Evolutionary conservation across 164 flowering plant species (phyloP).

Genomic region (Brasenia schreberi): DNA sequence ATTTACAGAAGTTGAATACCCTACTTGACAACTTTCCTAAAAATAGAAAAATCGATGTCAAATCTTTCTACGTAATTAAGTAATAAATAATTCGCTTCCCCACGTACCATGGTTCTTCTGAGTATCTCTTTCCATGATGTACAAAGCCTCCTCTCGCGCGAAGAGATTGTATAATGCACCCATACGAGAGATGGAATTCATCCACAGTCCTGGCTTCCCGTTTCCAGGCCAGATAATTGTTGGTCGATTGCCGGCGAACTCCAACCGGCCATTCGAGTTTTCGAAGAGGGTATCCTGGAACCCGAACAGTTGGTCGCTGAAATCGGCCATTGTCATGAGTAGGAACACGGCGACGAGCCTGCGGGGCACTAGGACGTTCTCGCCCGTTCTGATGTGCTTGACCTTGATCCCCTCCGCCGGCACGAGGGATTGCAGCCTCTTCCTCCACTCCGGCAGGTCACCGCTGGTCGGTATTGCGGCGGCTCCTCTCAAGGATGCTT

Average conservation of each 20-base stretch:
- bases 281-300: constrained; percentile 79
- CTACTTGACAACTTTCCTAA: too few relatives aligned
- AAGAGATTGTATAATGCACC: constrained; percentile 57
- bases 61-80: too few relatives aligned
- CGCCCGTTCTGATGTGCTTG: constrained; percentile 81
- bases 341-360: constrained; percentile 59
- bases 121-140: constrained; percentile 19
- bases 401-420: constrained; percentile 51
- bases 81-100: too few relatives aligned
- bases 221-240: constrained; percentile 75
- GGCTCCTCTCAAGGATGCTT: constrained; percentile 27
- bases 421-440: constrained; percentile 37
- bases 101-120: constrained; percentile 10
- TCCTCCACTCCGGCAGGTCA: constrained; percentile 56
- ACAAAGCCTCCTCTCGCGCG: constrained; percentile 67
- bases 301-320: constrained; percentile 77
- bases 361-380: constrained; percentile 55
- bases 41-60: too few relatives aligned
- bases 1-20: too few relatives aligned
- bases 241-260: constrained; percentile 35
- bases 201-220: constrained; percentile 93
- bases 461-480: constrained; percentile 14
- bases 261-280: constrained; percentile 48
- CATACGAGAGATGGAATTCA: constrained; percentile 78
- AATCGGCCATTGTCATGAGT: constrained; percentile 87